phyloP scores from a whole-genome alignment of 768 basidiomycete genomes.

The Boletus sensibilis region DNA sequence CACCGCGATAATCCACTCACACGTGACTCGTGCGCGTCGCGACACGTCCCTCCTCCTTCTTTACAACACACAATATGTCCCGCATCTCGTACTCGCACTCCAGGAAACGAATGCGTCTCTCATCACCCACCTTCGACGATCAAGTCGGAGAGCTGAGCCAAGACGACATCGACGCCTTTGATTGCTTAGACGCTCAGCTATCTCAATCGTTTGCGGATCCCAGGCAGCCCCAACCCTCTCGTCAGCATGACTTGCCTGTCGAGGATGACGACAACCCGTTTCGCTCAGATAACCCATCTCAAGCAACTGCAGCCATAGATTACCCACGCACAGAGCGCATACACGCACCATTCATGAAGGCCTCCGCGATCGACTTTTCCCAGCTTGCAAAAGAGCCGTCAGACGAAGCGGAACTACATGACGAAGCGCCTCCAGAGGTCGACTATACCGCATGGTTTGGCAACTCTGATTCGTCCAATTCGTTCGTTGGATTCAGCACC shows the following conservation, averaged over 20 bases:
- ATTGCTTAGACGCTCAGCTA: conserved; percentile 47
- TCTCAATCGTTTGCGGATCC: conserved; percentile 33
- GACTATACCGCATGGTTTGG: conserved; percentile 56
- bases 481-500: conserved; percentile 38
- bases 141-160: conserved; percentile 51
- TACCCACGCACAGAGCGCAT: conserved; percentile 2
- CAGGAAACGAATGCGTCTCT: conserved; percentile 60
- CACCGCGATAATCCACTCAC: not conserved
- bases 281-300: not conserved
- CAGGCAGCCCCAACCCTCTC: not conserved
- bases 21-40: conserved; percentile 20
- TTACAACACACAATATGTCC: not conserved
- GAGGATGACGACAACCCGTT: conserved; percentile 27
- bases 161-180: conserved; percentile 55
- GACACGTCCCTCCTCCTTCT: not conserved
- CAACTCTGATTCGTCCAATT: conserved; percentile 31
- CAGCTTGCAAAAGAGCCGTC: not conserved
- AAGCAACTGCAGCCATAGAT: not conserved
- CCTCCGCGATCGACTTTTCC: conserved; percentile 9
- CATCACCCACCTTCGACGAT: conserved; percentile 64
- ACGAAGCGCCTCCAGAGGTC: conserved; percentile 39
- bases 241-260: not conserved
- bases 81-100: conserved; percentile 35
- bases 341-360: conserved; percentile 20
- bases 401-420: conserved; percentile 33